Evolutionary conservation across 257 asterid genomes (phyloP), one percentile per base, ranked within the genome.

Genomic region (Solanum medicagineum): DNA sequence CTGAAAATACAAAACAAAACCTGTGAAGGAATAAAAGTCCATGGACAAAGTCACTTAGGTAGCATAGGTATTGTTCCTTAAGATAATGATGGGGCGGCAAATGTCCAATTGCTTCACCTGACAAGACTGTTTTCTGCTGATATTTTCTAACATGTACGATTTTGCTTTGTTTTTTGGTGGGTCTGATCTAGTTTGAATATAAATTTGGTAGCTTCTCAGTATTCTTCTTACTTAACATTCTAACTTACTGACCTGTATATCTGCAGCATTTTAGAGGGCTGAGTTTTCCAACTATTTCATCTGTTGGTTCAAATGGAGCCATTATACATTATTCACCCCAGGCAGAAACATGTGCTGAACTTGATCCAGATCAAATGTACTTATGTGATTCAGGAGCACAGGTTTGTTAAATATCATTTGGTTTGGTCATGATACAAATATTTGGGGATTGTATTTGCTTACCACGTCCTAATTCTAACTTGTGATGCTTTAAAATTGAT

Each of bases 371-470:
- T 87, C 85, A 89, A 65, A 94, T 96, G 86, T 96, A 96, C 92
- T 91, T 96, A 12, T 94, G 90, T 92, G 99, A 96, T 90, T 96
- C 99, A 1, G 99, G 99, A 91, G 99, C 96, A 24, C 99, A 96
- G 99, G 99, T 96, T 79, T 88, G 81, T 69, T 51, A 22, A 66
- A 68, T 69, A 69, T 36, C 53, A 69, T 17, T 69, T 69, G 77
- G 5, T 68, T 66, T 66, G 74, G 13, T 69, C 51, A 36, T 69
- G 77, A 69, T 69, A 69, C 77, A 32, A 14, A 69, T 69, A 83
- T 66, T 66, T 65, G 63, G 74, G 49, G 40, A 68, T 70, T 62
- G 15, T 56, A 56, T 55, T 74, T 44, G 32, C 54, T 66, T 84
- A 22, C 66, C 85, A 36, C 66, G 84, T 66, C 40, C 68, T 36